Conservation (phyloP, 2,329 filamentous ascomycete genomes). For the Blastomyces silverae region DNA sequence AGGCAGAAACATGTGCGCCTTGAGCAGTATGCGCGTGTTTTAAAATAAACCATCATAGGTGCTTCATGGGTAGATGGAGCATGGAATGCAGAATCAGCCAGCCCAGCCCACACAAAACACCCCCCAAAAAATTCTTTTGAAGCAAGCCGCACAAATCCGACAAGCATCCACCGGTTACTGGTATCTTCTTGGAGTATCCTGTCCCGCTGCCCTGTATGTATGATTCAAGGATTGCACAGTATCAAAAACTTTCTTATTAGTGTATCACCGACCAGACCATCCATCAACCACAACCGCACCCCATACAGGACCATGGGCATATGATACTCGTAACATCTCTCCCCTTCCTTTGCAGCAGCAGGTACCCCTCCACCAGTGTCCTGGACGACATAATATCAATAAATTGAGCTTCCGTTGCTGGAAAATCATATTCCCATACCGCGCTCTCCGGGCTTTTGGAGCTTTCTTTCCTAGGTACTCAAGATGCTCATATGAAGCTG, state of each 20-base stretch:
- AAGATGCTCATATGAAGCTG: background rate
- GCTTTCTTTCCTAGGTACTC: background rate
- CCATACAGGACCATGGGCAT: background rate
- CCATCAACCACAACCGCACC: background rate
- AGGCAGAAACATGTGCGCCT: background rate
- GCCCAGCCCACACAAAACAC: background rate
- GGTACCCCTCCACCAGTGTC: background rate
- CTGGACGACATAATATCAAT: background rate
- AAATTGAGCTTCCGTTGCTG: background rate
- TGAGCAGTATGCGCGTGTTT: background rate
- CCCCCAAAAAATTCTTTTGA: background rate
- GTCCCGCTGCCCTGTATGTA: background rate
- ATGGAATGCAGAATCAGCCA: background rate
- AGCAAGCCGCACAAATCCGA: background rate
- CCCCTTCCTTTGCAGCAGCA: background rate
- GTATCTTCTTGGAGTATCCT: background rate
- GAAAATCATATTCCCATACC: background rate
- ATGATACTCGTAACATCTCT: slow-evolving; percentile 4
- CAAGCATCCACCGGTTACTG: slow-evolving; percentile 5
- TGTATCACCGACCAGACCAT: background rate
- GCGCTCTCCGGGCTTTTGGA: background rate
- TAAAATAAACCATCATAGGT: background rate
- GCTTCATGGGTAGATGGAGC: background rate
- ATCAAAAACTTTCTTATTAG: background rate
- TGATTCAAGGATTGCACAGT: slow-evolving; percentile 14